Evolutionary conservation across 2,329 filamentous ascomycete species (phyloP), one percentile per base, ranked within the genome.

Genomic region (Paraconiothyrium brasiliense): DNA sequence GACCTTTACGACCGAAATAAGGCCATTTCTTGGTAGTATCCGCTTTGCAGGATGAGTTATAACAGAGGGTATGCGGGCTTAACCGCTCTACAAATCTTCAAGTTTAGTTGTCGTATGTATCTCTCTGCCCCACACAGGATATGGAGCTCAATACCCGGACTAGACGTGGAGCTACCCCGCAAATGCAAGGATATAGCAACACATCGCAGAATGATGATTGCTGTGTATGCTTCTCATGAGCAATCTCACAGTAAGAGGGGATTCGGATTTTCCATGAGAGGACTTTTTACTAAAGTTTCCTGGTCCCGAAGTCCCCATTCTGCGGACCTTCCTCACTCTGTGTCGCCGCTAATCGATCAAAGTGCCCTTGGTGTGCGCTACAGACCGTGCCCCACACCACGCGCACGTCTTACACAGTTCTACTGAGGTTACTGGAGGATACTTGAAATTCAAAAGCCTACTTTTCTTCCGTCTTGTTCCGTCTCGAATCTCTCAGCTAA

Each of bases 151-250:
- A 39, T 30, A 48, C 43, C 54, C 32, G 13, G 39, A 49, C 24
- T 37, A 27, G 34, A 43, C 54, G 54, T 30, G 37, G n/a, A 51
- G 47, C 57, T 59, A 59, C 57, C 57, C 57, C 57, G 57, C 57
- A 59, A 44, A 59, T 34, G 32, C 32, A 44, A n/a, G 44, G 54
- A 14, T 22, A 46, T 10, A 24, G 20, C n/a, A n/a, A 22, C 43
- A 46, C 43, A 24, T 46, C 4, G 7, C 6, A 20, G 20, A 22
- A 10, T 46, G 43, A 30, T 30, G 27, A 30, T 22, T 22, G 8
- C 24, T 24, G n/a, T 46, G 20, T 24, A 9, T 24, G 20, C 8
- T 24, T 11, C n/a, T 13, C 4, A 46, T 46, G 39, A 8, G 6
- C 6, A 16, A n/a, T n/a, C 20, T 20, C 27, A 30, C 27, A 30